A percentile compares a stretch with the other conserved stretches of the same genome.
Evolutionary conservation across 2,329 filamentous ascomycete genomes (phyloP).

Genomic region (Trichoderma sp.): DNA sequence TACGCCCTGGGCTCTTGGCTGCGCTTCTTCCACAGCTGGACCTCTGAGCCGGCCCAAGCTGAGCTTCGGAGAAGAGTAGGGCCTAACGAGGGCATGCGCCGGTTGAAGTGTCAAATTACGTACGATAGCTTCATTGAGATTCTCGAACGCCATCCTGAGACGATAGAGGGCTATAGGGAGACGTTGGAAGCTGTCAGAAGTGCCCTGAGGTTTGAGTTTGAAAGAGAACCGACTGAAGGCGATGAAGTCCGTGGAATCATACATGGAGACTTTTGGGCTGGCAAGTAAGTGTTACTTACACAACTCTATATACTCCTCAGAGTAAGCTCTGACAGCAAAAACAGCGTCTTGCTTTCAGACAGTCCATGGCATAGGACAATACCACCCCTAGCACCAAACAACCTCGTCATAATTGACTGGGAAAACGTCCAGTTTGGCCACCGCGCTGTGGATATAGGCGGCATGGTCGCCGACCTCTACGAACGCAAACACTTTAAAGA

Average conservation of each 20-base stretch:
- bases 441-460: constrained; percentile 6
- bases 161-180: not conserved
- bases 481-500: constrained; percentile 12
- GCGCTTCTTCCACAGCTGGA: constrained; percentile 11
- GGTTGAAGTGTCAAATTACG: constrained; percentile 6
- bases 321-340: not conserved
- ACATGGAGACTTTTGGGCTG: constrained; percentile 13
- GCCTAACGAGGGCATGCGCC: constrained; percentile 8
- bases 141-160: constrained; percentile 5
- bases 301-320: too few species aligned
- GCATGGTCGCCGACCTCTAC: constrained; percentile 6
- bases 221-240: not conserved
- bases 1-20: constrained; percentile 10
- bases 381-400: not conserved
- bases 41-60: not conserved
- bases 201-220: constrained; percentile 1
- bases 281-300: not conserved
- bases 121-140: constrained; percentile 11
- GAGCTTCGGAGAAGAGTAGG: not conserved
- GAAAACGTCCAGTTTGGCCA: constrained; percentile 8
- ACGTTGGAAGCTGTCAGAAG: constrained; percentile 2
- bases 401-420: constrained; percentile 8
- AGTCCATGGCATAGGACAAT: not conserved
- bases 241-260: constrained; percentile 4
- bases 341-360: not conserved